Percentiles rank a stretch among this genome's conserved stretches.
phyloP scores from a whole-genome alignment of 1,139 yeast genomes.

The Citeromyces hawaiiensis region DNA sequence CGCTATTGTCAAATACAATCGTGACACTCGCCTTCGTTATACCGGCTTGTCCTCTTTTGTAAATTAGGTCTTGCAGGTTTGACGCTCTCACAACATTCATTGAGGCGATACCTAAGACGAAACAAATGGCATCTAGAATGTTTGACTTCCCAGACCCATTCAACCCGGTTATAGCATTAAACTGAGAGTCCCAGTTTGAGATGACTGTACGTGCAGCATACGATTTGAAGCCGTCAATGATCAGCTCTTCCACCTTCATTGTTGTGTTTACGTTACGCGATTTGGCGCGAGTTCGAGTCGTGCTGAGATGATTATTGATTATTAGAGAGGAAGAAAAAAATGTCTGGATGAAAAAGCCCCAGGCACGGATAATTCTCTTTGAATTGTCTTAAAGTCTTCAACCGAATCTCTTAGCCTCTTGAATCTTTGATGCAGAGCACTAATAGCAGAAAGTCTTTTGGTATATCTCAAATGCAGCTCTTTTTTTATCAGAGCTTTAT shows the following conservation, averaged over 20 bases:
- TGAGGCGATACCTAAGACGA: constrained; percentile 92
- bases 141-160: constrained; percentile 97
- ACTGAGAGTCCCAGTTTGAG: constrained; percentile 89
- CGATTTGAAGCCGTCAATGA: constrained; percentile 95
- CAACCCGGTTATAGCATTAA: constrained; percentile 94
- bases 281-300: not conserved
- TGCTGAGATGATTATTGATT: not conserved
- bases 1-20: constrained; percentile 82
- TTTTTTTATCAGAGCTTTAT: no score
- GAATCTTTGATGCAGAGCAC: no score
- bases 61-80: constrained; percentile 83
- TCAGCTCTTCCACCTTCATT: constrained; percentile 94
- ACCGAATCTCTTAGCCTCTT: no score
- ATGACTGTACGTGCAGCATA: constrained; percentile 96
- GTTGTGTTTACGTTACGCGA: not conserved
- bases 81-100: constrained; percentile 93
- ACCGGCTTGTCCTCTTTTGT: constrained; percentile 97
- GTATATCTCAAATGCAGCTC: no score
- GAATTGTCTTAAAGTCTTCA: no score
- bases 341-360: no score
- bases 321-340: no score
- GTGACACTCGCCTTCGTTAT: constrained; percentile 96
- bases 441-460: no score
- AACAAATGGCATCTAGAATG: constrained; percentile 91
- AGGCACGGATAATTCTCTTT: no score